Base-by-base conservation (phyloP, 495 filamentous ascomycete species). In the Xylaria intraflava region DNA sequence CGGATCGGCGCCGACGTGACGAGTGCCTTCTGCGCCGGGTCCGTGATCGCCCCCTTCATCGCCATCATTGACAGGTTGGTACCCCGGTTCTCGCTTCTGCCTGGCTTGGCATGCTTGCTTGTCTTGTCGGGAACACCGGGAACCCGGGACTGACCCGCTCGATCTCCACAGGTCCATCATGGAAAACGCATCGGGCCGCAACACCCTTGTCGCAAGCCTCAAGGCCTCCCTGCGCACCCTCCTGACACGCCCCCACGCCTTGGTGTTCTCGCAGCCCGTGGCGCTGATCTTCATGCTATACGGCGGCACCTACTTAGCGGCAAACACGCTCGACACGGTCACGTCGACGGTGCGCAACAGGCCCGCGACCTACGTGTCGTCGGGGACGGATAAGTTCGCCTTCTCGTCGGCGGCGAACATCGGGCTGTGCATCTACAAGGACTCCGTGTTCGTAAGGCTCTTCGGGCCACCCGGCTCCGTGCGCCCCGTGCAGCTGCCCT, bases 361-460 rank as follows among this genome's bases (percentile, higher is more conserved):
- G 30, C 71, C 84, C 45, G 73, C 81, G 0, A 67, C 74, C 7
- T 65, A 68, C 59, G 80, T 86, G 31, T 91, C 88, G 2, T 73
- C 84, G 1, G 90, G 89, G 42, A 79, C 83, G 2, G 67, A 80
- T 46, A 97, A 97, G 65, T 97, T 97, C 72, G 73, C 84, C 59
- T 83, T 87, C 50, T 95, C 91, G 6, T 79, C 75, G 20, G 74
- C 82, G n/a, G 85, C 90, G 46, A 97, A 97, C 70, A 87, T 97
- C 74, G 78, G 83, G 5, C 82, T 97, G 24, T 90, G 91, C 70
- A 84, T 96, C 24, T 88, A 93, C 79, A 97, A 97, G 68, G 92
- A 97, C 71, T 84, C 84, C 60, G 81, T 83, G 47, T 97, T 91
- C 65, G 89, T 89, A 0, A 78, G 80, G 50, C 76, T 95, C 51